A percentile compares a stretch with the other conserved stretches of the same genome.
Evolutionary conservation across 768 basidiomycete species (phyloP).

Genomic region (Kwoniella sp.): DNA sequence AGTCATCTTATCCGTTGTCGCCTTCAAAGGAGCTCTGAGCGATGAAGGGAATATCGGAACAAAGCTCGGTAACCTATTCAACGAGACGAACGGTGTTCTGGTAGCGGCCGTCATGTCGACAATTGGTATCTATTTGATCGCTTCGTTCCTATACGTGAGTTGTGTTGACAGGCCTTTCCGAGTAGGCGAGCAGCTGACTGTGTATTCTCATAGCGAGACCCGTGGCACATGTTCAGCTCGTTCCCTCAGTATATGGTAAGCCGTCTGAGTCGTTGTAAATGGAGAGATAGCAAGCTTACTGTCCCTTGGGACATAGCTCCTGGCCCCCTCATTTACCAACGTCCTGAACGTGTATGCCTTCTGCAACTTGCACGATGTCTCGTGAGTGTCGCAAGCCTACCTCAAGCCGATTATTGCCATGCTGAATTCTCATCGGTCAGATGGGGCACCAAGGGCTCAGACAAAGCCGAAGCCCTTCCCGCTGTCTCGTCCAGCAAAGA

Average conservation of each 20-base stretch:
- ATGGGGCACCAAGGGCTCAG: conserved; percentile 58
- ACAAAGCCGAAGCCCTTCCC: conserved; percentile 89
- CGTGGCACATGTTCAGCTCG: conserved; percentile 57
- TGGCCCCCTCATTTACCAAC: conserved; percentile 55
- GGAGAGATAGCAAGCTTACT: background rate
- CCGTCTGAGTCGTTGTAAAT: background rate
- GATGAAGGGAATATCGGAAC: conserved; percentile 50
- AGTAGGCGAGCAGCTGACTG: background rate
- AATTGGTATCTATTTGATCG: conserved; percentile 77
- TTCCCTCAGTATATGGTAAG: conserved; percentile 53
- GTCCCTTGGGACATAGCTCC: conserved; percentile 17
- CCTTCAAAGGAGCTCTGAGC: conserved; percentile 59
- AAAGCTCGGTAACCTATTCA: conserved; percentile 68
- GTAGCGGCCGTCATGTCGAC: conserved; percentile 88
- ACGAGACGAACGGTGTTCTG: conserved; percentile 74
- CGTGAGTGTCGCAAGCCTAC: conserved; percentile 67
- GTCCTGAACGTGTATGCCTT: conserved; percentile 54
- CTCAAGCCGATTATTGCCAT: background rate
- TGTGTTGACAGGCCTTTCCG: conserved; percentile 71
- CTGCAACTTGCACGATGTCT: conserved; percentile 70
- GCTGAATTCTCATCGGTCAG: conserved; percentile 13
- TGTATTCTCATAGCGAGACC: conserved; percentile 52
- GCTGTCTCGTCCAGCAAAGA: conserved; percentile 82
- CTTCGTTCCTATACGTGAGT: conserved; percentile 57
- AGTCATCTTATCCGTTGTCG: conserved; percentile 43